Conservation (phyloP, 495 filamentous ascomycete genomes). For the Sphaerosporella brunnea region DNA sequence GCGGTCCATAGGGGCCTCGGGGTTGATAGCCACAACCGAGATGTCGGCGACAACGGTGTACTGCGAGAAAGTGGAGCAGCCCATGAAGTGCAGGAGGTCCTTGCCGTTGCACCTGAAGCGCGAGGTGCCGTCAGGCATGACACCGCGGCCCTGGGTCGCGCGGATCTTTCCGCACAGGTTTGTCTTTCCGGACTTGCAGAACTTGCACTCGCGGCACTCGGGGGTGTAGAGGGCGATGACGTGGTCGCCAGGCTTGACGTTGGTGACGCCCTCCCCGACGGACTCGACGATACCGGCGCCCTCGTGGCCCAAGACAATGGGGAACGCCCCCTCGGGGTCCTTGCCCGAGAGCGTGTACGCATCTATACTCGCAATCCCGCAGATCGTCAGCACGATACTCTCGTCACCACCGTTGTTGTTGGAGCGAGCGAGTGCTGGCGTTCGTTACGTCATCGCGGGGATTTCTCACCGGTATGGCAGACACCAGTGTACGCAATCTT, state of each 20-base stretch:
- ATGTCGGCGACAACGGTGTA: conserved; percentile 98
- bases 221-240: conserved; percentile 86
- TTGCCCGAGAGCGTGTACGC: conserved; percentile 97
- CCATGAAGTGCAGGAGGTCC: conserved; percentile 96
- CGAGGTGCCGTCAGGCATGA: conserved; percentile 95
- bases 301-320: conserved; percentile 88
- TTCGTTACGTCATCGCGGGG: no score
- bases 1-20: conserved; percentile 83
- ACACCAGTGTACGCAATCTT: conserved; percentile 93
- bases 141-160: conserved; percentile 82
- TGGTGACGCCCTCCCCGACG: conserved; percentile 85
- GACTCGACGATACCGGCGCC: conserved; percentile 95
- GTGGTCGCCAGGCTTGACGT: conserved; percentile 78
- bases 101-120: conserved; percentile 89
- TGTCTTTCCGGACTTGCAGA: conserved; percentile 98
- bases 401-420: no score
- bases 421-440: no score
- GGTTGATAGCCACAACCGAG: conserved; percentile 84
- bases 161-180: conserved; percentile 99
- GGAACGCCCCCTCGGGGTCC: conserved; percentile 96
- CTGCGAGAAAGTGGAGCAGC: conserved; percentile 93
- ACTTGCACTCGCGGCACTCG: conserved; percentile 95
- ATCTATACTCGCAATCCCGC: conserved; percentile 34
- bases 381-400: background rate
- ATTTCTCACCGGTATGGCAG: conserved; percentile 92